These are phyloP conservation scores for Balakata baccata DNA, from an alignment of 345 rosid genomes.

Conservation along the genomic window DNA sequence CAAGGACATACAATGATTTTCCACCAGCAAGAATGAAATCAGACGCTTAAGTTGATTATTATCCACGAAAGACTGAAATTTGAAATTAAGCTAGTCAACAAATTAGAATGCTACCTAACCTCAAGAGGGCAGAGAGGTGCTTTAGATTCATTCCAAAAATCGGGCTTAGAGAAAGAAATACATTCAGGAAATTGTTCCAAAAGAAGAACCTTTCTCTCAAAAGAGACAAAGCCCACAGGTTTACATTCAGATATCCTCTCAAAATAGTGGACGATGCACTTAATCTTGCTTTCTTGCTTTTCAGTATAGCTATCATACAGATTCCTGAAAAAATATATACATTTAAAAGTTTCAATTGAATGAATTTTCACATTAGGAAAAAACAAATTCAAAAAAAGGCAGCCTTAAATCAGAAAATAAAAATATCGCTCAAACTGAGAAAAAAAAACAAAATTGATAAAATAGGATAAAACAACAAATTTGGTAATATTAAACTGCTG, in stretches of 20 bases:
- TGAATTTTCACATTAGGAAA: conserved; percentile 4
- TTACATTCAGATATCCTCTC: conserved; percentile 55
- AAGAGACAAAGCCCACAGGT: conserved; percentile 70
- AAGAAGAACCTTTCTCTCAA: conserved; percentile 80
- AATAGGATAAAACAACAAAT: background rate
- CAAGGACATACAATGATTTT: background rate
- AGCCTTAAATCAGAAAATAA: background rate
- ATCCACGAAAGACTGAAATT: background rate
- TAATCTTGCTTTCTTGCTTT: conserved; percentile 70
- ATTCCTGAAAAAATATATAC: conserved; percentile 47
- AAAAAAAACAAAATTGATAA: background rate
- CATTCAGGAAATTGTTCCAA: conserved; percentile 23
- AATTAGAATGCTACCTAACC: conserved; percentile 41
- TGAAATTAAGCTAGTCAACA: background rate
- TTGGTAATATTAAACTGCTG: conserved; percentile 1
- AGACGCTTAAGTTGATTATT: conserved; percentile 6
- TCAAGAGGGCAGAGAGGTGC: conserved; percentile 60
- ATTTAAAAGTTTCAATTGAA: conserved; percentile 12
- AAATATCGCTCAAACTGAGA: background rate
- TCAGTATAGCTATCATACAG: conserved; percentile 57
- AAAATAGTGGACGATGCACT: conserved; percentile 75
- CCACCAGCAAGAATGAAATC: conserved; percentile 3
- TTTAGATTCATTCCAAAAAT: conserved; percentile 67
- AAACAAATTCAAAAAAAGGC: conserved; percentile 3
- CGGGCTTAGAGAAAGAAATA: conserved; percentile 46